These are phyloP conservation scores for Musa balbisiana DNA, from an alignment of 202 grass and related monocot species.

Conservation along the genomic window DNA sequence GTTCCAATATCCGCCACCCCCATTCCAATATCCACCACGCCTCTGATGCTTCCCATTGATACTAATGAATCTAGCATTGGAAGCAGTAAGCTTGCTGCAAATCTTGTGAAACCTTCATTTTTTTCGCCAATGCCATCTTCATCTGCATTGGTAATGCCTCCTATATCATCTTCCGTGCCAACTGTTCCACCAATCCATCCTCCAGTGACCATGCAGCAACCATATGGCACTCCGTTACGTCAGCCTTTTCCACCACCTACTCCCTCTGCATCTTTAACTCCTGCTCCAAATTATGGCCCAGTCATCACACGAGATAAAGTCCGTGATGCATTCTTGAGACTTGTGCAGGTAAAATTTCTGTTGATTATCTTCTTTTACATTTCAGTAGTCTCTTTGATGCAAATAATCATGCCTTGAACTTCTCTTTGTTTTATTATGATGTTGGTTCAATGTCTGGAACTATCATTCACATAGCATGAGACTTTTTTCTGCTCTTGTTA, in stretches of 20 bases:
- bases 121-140: constrained; percentile 5
- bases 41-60: neutral
- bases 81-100: neutral
- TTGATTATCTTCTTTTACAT: constrained; percentile 1
- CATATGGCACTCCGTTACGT: constrained; percentile 41
- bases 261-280: constrained; percentile 34
- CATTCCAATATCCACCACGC: neutral
- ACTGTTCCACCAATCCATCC: constrained; percentile 25
- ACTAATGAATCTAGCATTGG: constrained; percentile 8
- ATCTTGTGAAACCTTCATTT: constrained; percentile 17
- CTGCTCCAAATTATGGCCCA: constrained; percentile 24
- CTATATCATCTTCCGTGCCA: neutral
- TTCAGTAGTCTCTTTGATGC: no score
- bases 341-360: constrained; percentile 39
- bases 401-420: neutral
- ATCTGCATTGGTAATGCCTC: constrained; percentile 3
- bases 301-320: constrained; percentile 42
- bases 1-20: neutral
- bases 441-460: neutral
- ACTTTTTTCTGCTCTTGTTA: no score
- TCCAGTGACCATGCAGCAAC: constrained; percentile 25
- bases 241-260: constrained; percentile 51
- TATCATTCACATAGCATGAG: no score
- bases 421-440: neutral
- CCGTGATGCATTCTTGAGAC: constrained; percentile 33